Conservation (phyloP, 1,139 yeast species). For the Eremothecium gossypii region DNA sequence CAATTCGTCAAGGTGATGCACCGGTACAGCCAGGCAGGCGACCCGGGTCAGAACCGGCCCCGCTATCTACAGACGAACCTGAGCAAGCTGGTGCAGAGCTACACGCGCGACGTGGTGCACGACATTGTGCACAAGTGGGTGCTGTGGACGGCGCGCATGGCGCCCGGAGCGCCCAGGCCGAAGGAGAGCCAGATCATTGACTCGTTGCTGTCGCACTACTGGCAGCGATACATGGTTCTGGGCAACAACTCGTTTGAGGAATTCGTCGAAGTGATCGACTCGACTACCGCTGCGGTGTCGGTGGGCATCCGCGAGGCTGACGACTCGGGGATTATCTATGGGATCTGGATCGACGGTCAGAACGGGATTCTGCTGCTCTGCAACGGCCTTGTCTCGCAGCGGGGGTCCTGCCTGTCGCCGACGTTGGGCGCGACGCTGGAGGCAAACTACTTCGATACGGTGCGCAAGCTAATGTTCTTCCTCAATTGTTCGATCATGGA, state of each 20-base stretch:
- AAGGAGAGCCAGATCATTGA: neutral
- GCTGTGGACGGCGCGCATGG: conserved; percentile 4
- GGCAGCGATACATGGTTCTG: conserved; percentile 1
- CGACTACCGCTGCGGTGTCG: neutral
- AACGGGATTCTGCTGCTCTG: conserved; percentile 18
- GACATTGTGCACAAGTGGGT: conserved; percentile 9
- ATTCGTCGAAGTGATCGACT: conserved; percentile 1
- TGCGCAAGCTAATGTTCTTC: conserved; percentile 17
- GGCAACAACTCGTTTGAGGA: conserved; percentile 2
- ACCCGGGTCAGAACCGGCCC: conserved; percentile 1
- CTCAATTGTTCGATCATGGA: conserved; percentile 18
- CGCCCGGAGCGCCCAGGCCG: neutral
- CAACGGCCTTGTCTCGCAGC: conserved; percentile 10
- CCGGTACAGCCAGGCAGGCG: conserved; percentile 5
- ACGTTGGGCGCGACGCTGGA: conserved; percentile 12
- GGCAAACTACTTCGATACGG: conserved; percentile 8
- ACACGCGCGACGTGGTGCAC: conserved; percentile 9
- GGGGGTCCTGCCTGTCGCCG: conserved; percentile 10
- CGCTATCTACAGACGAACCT: conserved; percentile 9
- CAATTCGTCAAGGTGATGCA: conserved; percentile 9
- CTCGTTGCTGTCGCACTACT: neutral
- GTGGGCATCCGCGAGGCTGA: neutral
- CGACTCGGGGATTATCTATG: conserved; percentile 7
- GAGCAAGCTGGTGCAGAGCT: conserved; percentile 7
- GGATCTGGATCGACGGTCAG: conserved; percentile 19